phyloP scores from a whole-genome alignment of 1,284 basidiomycete genomes.

The Takashimella tepidaria region DNA sequence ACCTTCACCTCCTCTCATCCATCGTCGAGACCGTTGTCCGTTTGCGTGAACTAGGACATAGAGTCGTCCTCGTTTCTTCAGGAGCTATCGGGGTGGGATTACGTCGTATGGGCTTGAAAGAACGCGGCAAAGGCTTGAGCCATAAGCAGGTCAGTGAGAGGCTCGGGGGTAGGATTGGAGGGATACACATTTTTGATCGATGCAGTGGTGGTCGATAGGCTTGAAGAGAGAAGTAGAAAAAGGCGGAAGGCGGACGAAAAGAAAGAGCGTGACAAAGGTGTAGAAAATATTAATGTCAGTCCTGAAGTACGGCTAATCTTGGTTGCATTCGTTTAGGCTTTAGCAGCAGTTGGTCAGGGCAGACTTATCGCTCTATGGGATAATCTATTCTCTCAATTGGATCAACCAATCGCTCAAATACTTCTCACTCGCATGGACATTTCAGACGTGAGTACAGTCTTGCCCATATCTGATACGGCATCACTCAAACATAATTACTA shows the following conservation, averaged over 20 bases:
- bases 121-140: slow-evolving; percentile 73
- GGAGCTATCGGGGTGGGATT: slow-evolving; percentile 94
- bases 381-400: slow-evolving; percentile 86
- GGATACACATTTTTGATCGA: too few species aligned
- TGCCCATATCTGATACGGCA: not conserved
- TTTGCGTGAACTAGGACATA: slow-evolving; percentile 75
- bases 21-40: slow-evolving; percentile 86
- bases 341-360: slow-evolving; percentile 95
- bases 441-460: slow-evolving; percentile 82
- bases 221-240: too few species aligned
- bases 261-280: too few species aligned
- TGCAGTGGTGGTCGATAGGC: too few species aligned
- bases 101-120: slow-evolving; percentile 79
- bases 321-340: too few species aligned
- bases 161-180: too few species aligned
- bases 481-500: not conserved
- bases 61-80: slow-evolving; percentile 90
- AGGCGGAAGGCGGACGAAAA: too few species aligned
- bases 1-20: slow-evolving; percentile 82
- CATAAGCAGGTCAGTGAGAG: too few species aligned
- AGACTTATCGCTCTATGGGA: slow-evolving; percentile 95
- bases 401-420: slow-evolving; percentile 93
- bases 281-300: not conserved
- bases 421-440: slow-evolving; percentile 92
- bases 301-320: slow-evolving; percentile 34